phyloP scores from a whole-genome alignment of 2,329 filamentous ascomycete species.

The Fusarium solani-melongenae region DNA sequence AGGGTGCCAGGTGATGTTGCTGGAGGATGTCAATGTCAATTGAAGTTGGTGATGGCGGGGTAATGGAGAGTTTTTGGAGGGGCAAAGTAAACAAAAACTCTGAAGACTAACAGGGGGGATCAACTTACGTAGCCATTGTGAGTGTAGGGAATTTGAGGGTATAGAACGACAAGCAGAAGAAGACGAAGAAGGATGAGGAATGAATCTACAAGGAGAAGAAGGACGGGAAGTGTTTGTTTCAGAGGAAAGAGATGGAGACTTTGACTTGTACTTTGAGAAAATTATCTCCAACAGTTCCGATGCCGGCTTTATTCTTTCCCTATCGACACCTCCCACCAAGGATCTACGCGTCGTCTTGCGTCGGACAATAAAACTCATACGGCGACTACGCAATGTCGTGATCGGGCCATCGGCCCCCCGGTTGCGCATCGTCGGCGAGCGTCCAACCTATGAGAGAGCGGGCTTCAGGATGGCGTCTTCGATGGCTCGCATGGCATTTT shows the following conservation, averaged over 20 bases:
- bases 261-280: not conserved
- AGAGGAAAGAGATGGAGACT: not conserved
- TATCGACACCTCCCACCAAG: not conserved
- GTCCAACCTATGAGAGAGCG: conserved; percentile 24
- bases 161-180: conserved; percentile 4
- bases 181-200: not conserved
- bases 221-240: not conserved
- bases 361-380: not conserved
- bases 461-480: conserved; percentile 37
- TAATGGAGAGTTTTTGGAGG: conserved; percentile 21
- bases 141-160: conserved; percentile 5
- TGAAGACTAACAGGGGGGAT: not conserved
- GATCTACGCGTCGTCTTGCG: not conserved
- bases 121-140: conserved; percentile 51
- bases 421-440: not conserved
- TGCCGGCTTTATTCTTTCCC: conserved; percentile 3
- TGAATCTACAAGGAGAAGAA: not conserved
- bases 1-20: conserved; percentile 92
- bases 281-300: not conserved
- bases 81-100: not conserved
- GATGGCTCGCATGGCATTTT: conserved; percentile 26
- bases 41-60: conserved; percentile 23
- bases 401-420: conserved; percentile 35
- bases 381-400: conserved; percentile 23
- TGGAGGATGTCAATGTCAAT: conserved; percentile 49